Evolutionary conservation across 2,329 filamentous ascomycete species (phyloP), one percentile per base, ranked within the genome.

Genomic region (Tolypocladium pustulatum): DNA sequence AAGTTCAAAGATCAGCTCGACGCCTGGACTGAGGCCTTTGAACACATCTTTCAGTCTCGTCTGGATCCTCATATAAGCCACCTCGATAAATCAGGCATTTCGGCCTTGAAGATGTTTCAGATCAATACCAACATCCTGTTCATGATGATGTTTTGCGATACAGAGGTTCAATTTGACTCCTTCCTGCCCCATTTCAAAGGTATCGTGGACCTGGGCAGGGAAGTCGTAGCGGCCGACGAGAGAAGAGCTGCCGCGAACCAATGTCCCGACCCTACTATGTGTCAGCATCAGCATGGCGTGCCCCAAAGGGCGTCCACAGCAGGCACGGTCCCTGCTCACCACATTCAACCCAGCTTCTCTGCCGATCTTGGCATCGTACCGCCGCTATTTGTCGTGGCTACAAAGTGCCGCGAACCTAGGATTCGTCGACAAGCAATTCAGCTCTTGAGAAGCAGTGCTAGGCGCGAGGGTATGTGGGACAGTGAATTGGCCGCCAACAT

Each of bases 381-480:
- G 4, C 83, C 84, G 0, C 75, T 89, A 1, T 88, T 84, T 62
- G 78, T 87, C 6, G 81, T 85, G n/a, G 85, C 82, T 8, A 86
- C 82, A 8, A 87, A 86, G 66, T 88, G 85, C 65, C 79, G 84
- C 13, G 80, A 87, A 60, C 77, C 79, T 0, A 63, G 72, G 1
- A 75, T 81, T 38, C 79, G 86, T 25, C 76, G 83, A 22, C 80
- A 82, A 61, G 85, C 86, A 9, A 84, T 88, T 49, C 76, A 82
- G 67, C 69, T 89, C 41, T 71, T 89, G 58, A 76, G 77, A 56
- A 82, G 78, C 63, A 84, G 81, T 65, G 80, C 83, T 9, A 77
- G 85, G 53, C 76, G 85, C 55, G 86, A 89, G 70, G 85, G 83
- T 27, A 85, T 88, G 78, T 89, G 86, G 86, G 85, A 89, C 65